Percentiles rank a stretch among this genome's conserved stretches.
These are phyloP conservation scores for Boletellus sp. DNA, from an alignment of 768 basidiomycete genomes.

Conservation along the genomic window DNA sequence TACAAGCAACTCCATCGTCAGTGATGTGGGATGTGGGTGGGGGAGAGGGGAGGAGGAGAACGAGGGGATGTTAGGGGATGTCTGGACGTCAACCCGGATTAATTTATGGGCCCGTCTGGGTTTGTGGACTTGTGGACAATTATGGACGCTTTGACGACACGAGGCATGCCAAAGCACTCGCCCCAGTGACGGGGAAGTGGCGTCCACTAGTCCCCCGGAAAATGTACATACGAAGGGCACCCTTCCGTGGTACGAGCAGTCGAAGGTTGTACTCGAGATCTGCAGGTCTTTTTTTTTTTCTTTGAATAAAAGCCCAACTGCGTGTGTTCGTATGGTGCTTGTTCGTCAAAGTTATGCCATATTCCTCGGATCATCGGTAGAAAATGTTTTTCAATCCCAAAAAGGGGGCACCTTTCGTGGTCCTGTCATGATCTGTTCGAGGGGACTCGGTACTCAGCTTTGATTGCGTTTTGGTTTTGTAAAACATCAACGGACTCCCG, in stretches of 20 bases:
- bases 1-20: slow-evolving; percentile 7
- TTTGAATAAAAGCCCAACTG: not conserved
- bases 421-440: not conserved
- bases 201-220: slow-evolving; percentile 3
- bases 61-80: not conserved
- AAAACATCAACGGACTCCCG: not conserved
- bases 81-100: not conserved
- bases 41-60: not conserved
- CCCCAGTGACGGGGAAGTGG: slow-evolving; percentile 10
- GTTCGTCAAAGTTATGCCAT: not conserved
- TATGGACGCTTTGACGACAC: slow-evolving; percentile 26
- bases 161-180: slow-evolving; percentile 22
- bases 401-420: not conserved
- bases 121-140: slow-evolving; percentile 24
- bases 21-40: not conserved
- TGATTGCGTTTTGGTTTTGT: not conserved
- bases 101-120: slow-evolving; percentile 18
- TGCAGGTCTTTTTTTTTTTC: not conserved
- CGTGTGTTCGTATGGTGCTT: not conserved
- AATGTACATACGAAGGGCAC: not conserved
- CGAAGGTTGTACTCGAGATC: not conserved
- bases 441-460: not conserved
- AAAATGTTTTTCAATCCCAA: not conserved
- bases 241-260: not conserved
- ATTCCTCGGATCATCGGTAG: not conserved